Evolutionary conservation across 2,329 filamentous ascomycete genomes (phyloP), one percentile per base, ranked within the genome.

Genomic region (Fusarium cyanostomum): DNA sequence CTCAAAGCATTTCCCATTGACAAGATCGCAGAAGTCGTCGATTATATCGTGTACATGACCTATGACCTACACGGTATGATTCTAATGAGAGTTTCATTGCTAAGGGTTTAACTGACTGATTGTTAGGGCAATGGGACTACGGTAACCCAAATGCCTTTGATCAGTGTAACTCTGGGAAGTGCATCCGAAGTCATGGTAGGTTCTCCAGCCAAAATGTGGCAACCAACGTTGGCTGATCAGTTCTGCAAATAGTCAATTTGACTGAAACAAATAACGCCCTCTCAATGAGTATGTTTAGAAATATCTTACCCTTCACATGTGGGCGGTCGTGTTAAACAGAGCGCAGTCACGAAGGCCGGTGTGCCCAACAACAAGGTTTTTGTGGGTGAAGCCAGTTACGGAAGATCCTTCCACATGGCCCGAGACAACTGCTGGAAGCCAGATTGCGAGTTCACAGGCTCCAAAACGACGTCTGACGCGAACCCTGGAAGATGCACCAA

Each of bases 191-290:
- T 8, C 37, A 56, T 15, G 43, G 34, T 48, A n/a, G n/a, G n/a
- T n/a, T n/a, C n/a, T n/a, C n/a, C n/a, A n/a, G n/a, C n/a, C n/a
- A n/a, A n/a, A n/a, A n/a, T n/a, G n/a, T n/a, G n/a, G n/a, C n/a
- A n/a, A n/a, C n/a, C n/a, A n/a, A n/a, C n/a, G n/a, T n/a, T n/a
- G n/a, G n/a, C n/a, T n/a, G n/a, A n/a, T n/a, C n/a, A n/a, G n/a
- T n/a, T n/a, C n/a, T n/a, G n/a, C n/a, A n/a, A n/a, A n/a, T n/a
- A 31, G 66, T 79, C 51, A 79, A 79, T 54, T 18, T 72, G 15
- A 79, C 70, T 1, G 76, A 80, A 59, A 79, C 75, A 0, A 49
- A 58, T 0, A 64, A 58, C 8, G 48, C 77, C 0, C 56, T 80
- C 5, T 50, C 69, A 5, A 77, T 77, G 68, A 59, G 57, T 49